Evolutionary conservation across 2,329 filamentous ascomycete species (phyloP), one percentile per base, ranked within the genome.

Genomic region (Fusarium circinatum): DNA sequence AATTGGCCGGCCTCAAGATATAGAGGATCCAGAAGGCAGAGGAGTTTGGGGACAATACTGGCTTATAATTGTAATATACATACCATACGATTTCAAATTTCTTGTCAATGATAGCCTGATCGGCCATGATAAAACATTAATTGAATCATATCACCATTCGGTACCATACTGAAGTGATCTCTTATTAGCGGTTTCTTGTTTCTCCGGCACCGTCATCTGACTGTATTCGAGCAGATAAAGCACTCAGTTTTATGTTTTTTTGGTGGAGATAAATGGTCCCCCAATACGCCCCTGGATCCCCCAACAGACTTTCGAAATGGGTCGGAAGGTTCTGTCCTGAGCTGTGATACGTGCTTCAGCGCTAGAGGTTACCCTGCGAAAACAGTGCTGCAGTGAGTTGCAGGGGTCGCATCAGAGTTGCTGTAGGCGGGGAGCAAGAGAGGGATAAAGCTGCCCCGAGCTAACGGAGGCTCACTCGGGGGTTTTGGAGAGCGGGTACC

Each of bases 361-460:
- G 36, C 55, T 34, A 56, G 51, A 30, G 52, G 20, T 55, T 45
- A 54, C 62, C 55, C 51, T 59, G 51, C n/a, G n/a, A 26, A 61
- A 66, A 52, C 57, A 64, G 61, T 61, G 54, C 74, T 63, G 54
- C 52, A 56, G 38, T 63, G 36, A 62, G 64, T 65, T 34, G 52
- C 71, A 76, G 65, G 68, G 68, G 63, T 64, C 54, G 36, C 49
- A 45, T 62, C 61, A 51, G 58, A 62, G 71, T 54, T 41, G 57
- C 61, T 70, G 57, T 62, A 62, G 69, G 74, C 62, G 76, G 75
- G 75, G 74, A 65, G 65, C 56, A 49, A 65, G 74, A 78, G 76
- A 78, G 76, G 74, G 75, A 75, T 73, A 80, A 78, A 76, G 74
- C 76, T 80, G 76, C 62, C 73, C 78, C 67, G 76, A 78, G 69